Percentiles rank a stretch among this genome's conserved stretches.
These are phyloP conservation scores for Hymenoscyphus infarciens DNA, from an alignment of 2,329 filamentous ascomycete genomes.

Conservation along the genomic window DNA sequence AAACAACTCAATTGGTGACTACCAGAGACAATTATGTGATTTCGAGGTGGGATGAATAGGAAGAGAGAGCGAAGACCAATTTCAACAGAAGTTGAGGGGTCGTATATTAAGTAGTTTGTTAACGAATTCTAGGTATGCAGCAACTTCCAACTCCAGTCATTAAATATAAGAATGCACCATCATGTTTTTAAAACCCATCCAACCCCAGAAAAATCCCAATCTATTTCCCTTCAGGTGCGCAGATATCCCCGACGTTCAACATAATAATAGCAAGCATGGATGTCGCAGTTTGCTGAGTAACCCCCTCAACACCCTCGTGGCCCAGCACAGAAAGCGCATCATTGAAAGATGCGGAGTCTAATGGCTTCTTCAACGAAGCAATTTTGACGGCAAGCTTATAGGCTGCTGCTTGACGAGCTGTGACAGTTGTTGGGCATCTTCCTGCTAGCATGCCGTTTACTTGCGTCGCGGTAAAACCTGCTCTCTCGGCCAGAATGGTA, in stretches of 20 bases:
- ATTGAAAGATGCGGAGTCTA: slow-evolving; percentile 2
- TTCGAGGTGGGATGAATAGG: background rate
- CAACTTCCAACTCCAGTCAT: background rate
- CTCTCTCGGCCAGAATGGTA: slow-evolving; percentile 5
- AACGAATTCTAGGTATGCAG: background rate
- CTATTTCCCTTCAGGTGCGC: background rate
- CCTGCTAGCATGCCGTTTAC: slow-evolving; percentile 3
- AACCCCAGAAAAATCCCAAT: background rate
- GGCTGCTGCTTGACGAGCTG: slow-evolving; percentile 4
- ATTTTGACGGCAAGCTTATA: slow-evolving; percentile 6
- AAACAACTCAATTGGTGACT: no score
- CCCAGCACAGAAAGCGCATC: slow-evolving; percentile 5
- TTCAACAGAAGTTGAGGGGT: background rate
- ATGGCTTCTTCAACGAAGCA: slow-evolving; percentile 1
- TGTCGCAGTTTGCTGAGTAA: slow-evolving; percentile 7
- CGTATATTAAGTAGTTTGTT: background rate
- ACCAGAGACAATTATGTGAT: background rate
- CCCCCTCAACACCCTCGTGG: background rate
- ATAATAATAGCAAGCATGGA: slow-evolving; percentile 8
- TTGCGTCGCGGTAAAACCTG: slow-evolving; percentile 6
- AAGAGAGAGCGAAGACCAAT: background rate
- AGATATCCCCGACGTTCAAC: slow-evolving; percentile 10
- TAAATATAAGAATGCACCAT: background rate
- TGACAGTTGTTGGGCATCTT: background rate
- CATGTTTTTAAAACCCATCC: background rate